Conservation (phyloP, 2,329 filamentous ascomycete genomes). For the Arachnopeziza araneosa region DNA sequence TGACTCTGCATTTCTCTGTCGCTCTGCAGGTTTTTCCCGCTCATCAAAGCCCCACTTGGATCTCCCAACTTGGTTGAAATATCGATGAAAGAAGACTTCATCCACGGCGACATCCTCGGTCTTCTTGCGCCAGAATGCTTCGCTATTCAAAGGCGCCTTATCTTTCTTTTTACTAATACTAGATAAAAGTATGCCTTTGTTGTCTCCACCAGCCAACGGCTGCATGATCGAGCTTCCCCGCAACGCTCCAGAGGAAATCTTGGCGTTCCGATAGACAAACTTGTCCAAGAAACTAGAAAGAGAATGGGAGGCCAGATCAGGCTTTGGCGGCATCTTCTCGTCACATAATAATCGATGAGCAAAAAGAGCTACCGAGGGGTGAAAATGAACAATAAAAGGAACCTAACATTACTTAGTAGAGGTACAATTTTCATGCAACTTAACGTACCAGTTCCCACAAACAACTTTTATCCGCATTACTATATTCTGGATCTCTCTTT, state of each 20-base stretch:
- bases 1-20: constrained; percentile 38
- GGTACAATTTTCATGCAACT: background rate
- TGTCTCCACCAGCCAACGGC: constrained; percentile 64
- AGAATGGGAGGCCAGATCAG: constrained; percentile 83
- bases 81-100: constrained; percentile 97
- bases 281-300: constrained; percentile 95
- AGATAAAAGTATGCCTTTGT: constrained; percentile 55
- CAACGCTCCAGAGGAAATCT: constrained; percentile 54
- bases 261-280: constrained; percentile 95
- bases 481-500: constrained; percentile 87
- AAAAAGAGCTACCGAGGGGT: constrained; percentile 86
- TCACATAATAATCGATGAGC: constrained; percentile 66
- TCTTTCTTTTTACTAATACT: constrained; percentile 39
- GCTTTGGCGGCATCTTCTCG: constrained; percentile 73
- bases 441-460: constrained; percentile 77
- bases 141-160: constrained; percentile 69
- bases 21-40: constrained; percentile 51
- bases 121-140: constrained; percentile 88
- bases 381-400: constrained; percentile 77
- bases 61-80: constrained; percentile 76
- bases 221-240: constrained; percentile 96
- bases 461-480: constrained; percentile 88
- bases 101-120: constrained; percentile 81
- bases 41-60: constrained; percentile 46
- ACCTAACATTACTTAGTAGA: constrained; percentile 32